Base-by-base conservation (phyloP, 192 early-diverging fungal genomes). In the Backusella psychrophila region DNA sequence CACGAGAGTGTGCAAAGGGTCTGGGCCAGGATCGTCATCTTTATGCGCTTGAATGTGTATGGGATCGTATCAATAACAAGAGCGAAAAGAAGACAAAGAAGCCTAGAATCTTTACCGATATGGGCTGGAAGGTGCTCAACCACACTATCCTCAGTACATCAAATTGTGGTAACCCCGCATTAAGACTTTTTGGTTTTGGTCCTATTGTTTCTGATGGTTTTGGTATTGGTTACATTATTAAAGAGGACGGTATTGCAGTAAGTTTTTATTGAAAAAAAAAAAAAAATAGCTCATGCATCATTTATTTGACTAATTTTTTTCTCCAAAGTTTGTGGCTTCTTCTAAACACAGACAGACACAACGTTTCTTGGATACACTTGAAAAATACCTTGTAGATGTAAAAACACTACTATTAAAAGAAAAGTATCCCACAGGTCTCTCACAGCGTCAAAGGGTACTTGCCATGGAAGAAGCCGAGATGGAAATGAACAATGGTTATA, bases 21-120 rank as follows among this genome's bases (percentile, higher is more conserved):
- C 52, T 88, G 41, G 96, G 95, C 42, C 91, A 96, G 69, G 96
- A 97, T 78, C 90, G 95, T 35, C 96, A 97, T 81, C 69, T 97
- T 81, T 89, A 96, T 26, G 95, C 92, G 1, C 89, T 97, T 31
- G 85, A 91, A 59, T 89, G 83, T 75, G 83, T 92, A 80, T 89
- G 77, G 77, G 75, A 85, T 29, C 71, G 78, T 41, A 19, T 81
- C 15, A 23, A 79, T 38, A 70, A 73, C 8, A 63, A 71, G 9
- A 23, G 26, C 21, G 23, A 63, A 7, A 63, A 29, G 3, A 63
- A 63, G 17, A 35, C 73, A 26, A 77, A 79, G 31, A 77, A 78
- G n/a, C 82, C 82, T 19, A 36, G 65, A 1, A 79, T 85, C 42
- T 85, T 81, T 92, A 76, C 69, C 63, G 75, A 71, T 76, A 1